Percentiles rank a stretch among this genome's conserved stretches.
phyloP scores from a whole-genome alignment of 768 basidiomycete species.

The Fibroporia radiculosa region DNA sequence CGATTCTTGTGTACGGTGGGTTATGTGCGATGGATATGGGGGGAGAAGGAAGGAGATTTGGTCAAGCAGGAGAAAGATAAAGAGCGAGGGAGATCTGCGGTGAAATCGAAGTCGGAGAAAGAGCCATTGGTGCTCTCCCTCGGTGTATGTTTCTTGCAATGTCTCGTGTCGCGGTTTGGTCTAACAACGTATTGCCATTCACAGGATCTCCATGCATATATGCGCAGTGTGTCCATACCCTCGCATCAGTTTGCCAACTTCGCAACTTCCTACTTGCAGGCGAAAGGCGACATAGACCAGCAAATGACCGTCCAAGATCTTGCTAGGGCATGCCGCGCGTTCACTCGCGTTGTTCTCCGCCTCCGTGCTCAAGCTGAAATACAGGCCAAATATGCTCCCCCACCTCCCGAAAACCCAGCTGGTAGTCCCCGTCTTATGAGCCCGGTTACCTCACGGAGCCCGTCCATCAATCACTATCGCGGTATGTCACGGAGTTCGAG shows the following conservation, averaged over 20 bases:
- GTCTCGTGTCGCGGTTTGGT: background rate
- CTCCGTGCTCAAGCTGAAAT: slow-evolving; percentile 75
- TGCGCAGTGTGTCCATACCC: slow-evolving; percentile 73
- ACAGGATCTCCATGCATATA: slow-evolving; percentile 74
- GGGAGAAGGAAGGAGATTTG: slow-evolving; percentile 22
- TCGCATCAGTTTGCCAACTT: slow-evolving; percentile 62
- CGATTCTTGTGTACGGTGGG: slow-evolving; percentile 65
- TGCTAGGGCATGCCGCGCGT: slow-evolving; percentile 61
- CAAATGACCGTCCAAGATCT: slow-evolving; percentile 40
- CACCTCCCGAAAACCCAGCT: slow-evolving; percentile 6
- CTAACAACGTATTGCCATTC: background rate
- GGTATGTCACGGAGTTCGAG: slow-evolving; percentile 35
- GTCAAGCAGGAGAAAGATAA: background rate
- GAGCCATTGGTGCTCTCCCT: slow-evolving; percentile 62
- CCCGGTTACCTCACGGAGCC: background rate
- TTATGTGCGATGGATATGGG: slow-evolving; percentile 58
- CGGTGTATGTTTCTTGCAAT: slow-evolving; percentile 36
- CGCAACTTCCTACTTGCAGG: slow-evolving; percentile 50
- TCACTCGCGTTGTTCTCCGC: slow-evolving; percentile 72
- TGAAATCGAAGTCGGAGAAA: slow-evolving; percentile 6
- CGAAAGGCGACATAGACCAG: slow-evolving; percentile 31
- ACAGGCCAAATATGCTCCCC: slow-evolving; percentile 24
- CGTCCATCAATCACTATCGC: background rate
- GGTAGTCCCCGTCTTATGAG: background rate
- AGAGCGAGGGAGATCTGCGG: no score